phyloP scores from a whole-genome alignment of 345 rosid species.

The Eutrema yunnanense region DNA sequence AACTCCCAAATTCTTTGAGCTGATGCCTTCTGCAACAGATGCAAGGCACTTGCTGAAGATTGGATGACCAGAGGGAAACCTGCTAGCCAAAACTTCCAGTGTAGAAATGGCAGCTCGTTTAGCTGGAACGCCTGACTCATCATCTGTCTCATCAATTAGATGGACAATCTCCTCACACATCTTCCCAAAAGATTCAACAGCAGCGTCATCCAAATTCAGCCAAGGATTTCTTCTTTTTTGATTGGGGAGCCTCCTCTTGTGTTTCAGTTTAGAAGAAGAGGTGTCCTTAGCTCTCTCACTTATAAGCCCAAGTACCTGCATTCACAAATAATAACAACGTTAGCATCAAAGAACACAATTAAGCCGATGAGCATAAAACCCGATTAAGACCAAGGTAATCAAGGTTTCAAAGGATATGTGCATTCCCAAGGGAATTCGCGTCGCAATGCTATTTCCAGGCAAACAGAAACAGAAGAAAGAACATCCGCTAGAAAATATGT shows the following conservation, averaged over 20 bases:
- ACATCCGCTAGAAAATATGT: background rate
- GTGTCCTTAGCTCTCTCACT: conserved; percentile 55
- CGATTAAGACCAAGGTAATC: background rate
- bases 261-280: conserved; percentile 38
- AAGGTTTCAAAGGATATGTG: background rate
- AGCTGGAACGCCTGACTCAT: conserved; percentile 46
- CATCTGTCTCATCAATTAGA: conserved; percentile 46
- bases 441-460: background rate
- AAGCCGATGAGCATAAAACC: background rate
- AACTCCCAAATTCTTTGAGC: conserved; percentile 46
- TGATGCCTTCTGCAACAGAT: conserved; percentile 52
- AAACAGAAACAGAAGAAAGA: conserved; percentile 1
- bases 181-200: conserved; percentile 45
- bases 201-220: conserved; percentile 52
- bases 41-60: conserved; percentile 67
- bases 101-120: conserved; percentile 72
- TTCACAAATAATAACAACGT: background rate
- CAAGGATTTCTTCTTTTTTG: conserved; percentile 32
- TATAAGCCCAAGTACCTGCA: conserved; percentile 78
- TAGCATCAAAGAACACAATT: background rate
- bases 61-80: conserved; percentile 59
- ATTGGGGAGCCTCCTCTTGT: conserved; percentile 33
- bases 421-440: background rate
- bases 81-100: conserved; percentile 62
- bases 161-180: conserved; percentile 66